Base-by-base conservation (phyloP, 768 basidiomycete species). In the Lentinula sp. region DNA sequence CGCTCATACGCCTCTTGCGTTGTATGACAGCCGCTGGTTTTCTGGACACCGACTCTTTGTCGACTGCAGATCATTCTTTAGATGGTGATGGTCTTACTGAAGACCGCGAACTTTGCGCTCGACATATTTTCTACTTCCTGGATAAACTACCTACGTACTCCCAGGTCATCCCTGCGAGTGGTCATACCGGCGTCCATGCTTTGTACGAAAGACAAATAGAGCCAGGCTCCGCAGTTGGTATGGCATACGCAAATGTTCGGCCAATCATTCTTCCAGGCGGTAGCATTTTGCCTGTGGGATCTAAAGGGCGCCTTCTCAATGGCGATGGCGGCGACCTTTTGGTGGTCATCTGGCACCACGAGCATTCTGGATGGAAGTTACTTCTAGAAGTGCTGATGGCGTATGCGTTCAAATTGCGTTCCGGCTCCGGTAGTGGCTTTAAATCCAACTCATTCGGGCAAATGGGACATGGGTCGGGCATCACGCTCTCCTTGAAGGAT, bases 291-390 rank as follows among this genome's bases (percentile, higher is more conserved):
- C 87, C 88, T 23, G 77, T 83, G 6, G 81, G 83, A 20, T 85
- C 90, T 1, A 71, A 76, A 1, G 94, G 92, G 2, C 82, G 83
- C 7, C 77, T 94, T 20, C 77, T 95, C 37, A 92, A 85, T 63
- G 80, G 82, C 9, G 90, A 92, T 57, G 82, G 82, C 4, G 85
- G 82, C 1, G 89, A 91, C 23, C 77, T 84, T 16, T 73, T 88
- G 20, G 86, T 90, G 5, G 81, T 95, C 0, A 79, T 82, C 18
- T 97, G 95, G 95, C 80, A 87, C 63, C 86, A 90, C 64, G 78
- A 85, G 49, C 86, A 93, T 67, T 91, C 89, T 6, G 93, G 91
- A 2, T 97, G 95, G 95, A 88, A 84, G 64, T 70, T 96, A 13
- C 73, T 96, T 6, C 71, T 93, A n/a, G 93, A 94, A 65, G 75